Percentiles rank a stretch among this genome's conserved stretches.
phyloP scores from a whole-genome alignment of 139 green algal species.

The Chlorella sp. region DNA sequence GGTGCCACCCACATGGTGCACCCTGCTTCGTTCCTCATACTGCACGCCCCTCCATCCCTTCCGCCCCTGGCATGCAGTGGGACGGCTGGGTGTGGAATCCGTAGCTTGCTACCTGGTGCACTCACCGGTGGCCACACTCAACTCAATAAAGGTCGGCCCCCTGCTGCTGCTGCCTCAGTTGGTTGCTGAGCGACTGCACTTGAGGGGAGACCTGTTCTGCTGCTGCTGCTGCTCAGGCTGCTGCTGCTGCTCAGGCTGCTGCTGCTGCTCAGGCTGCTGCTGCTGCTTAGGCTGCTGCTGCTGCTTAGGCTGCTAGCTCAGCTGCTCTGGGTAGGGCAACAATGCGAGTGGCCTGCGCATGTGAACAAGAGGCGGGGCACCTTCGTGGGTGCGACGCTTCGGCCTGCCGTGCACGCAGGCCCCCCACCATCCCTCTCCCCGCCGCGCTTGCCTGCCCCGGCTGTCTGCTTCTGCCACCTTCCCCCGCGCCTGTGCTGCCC shows the following conservation, averaged over 20 bases:
- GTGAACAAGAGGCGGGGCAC: too few relatives aligned
- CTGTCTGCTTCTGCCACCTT: too few relatives aligned
- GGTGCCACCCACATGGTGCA: background rate
- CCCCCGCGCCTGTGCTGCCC: too few relatives aligned
- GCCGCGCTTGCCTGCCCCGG: too few relatives aligned
- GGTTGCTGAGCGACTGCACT: too few relatives aligned
- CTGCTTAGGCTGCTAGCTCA: too few relatives aligned
- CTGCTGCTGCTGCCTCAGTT: background rate
- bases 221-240: too few relatives aligned
- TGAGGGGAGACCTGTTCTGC: too few relatives aligned
- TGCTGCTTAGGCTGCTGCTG: background rate
- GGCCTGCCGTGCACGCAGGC: background rate
- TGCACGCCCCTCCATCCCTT: background rate
- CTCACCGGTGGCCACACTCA: background rate
- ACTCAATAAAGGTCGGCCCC: background rate
- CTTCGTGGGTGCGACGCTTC: background rate
- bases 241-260: background rate
- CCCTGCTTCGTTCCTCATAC: background rate
- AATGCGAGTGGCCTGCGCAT: background rate
- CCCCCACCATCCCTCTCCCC: too few relatives aligned
- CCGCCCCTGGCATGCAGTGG: background rate
- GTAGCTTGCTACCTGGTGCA: slow-evolving; percentile 29
- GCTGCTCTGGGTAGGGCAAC: too few relatives aligned
- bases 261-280: background rate
- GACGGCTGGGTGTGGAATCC: slow-evolving; percentile 1